A percentile compares a stretch with the other conserved stretches of the same genome.
These are phyloP conservation scores for Erodium trifolium DNA, from an alignment of 441 rosid species.

Conservation along the genomic window DNA sequence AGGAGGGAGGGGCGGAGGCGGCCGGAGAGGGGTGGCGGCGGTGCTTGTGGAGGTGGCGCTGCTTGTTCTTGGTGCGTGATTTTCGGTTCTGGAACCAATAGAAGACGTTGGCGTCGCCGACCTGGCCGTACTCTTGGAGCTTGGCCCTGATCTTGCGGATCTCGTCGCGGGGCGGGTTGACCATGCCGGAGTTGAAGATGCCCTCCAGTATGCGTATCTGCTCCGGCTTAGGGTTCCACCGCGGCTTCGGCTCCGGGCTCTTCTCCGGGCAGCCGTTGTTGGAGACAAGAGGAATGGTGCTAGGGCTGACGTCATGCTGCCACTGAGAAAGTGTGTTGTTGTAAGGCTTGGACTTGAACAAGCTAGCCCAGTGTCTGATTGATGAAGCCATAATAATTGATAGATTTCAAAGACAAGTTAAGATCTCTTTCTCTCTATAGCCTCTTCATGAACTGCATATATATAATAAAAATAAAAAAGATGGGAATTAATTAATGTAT, in stretches of 20 bases:
- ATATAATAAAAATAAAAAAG: not conserved
- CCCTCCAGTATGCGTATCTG: slow-evolving; percentile 94
- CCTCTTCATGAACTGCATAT: slow-evolving; percentile 40
- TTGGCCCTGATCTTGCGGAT: slow-evolving; percentile 84
- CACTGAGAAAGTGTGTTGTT: slow-evolving; percentile 46
- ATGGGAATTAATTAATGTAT: not conserved
- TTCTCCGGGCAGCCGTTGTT: slow-evolving; percentile 54
- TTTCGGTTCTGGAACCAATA: slow-evolving; percentile 98
- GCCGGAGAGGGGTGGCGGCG: too few species aligned
- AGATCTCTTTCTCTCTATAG: slow-evolving; percentile 10
- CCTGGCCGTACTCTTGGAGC: slow-evolving; percentile 90
- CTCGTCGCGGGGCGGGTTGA: slow-evolving; percentile 96
- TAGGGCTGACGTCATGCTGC: slow-evolving; percentile 74
- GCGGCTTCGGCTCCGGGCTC: slow-evolving; percentile 95
- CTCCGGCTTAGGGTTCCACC: slow-evolving; percentile 99
- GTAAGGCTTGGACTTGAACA: slow-evolving; percentile 90
- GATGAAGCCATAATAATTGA: slow-evolving; percentile 69
- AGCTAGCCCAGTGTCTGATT: slow-evolving; percentile 98
- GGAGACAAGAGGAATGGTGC: slow-evolving; percentile 32
- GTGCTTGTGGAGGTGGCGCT: slow-evolving; percentile 46
- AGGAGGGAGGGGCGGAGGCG: not conserved
- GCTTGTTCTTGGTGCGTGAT: slow-evolving; percentile 92
- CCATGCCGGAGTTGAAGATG: slow-evolving; percentile 96
- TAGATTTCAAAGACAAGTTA: too few species aligned
- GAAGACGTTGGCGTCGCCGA: slow-evolving; percentile 98